Conservation (phyloP, 139 green algal species). For the Axilococcus clingmanii region DNA sequence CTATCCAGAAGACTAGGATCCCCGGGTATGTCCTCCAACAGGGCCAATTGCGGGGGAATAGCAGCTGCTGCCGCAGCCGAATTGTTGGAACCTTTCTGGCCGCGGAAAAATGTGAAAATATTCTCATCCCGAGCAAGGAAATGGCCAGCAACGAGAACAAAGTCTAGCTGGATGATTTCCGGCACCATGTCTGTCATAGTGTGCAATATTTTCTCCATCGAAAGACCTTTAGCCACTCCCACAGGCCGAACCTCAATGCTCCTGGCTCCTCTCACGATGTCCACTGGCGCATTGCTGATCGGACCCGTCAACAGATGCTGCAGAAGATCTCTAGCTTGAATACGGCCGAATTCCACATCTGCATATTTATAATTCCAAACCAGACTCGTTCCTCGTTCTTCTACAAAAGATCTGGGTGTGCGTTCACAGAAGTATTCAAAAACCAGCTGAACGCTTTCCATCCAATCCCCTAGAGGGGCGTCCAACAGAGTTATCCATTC, state of each 20-base stretch:
- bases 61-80: not conserved
- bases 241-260: constrained; percentile 89
- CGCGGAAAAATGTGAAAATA: constrained; percentile 88
- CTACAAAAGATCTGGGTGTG: constrained; percentile 86
- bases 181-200: constrained; percentile 23
- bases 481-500: constrained; percentile 70
- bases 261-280: constrained; percentile 83
- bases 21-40: constrained; percentile 1
- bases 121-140: constrained; percentile 91
- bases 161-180: constrained; percentile 15
- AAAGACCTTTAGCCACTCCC: constrained; percentile 88
- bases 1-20: constrained; percentile 4
- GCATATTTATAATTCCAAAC: constrained; percentile 98
- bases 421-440: constrained; percentile 97
- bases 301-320: constrained; percentile 97
- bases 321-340: constrained; percentile 53
- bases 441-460: constrained; percentile 89
- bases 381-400: constrained; percentile 83
- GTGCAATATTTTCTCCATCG: constrained; percentile 72
- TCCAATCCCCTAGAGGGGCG: constrained; percentile 77
- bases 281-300: constrained; percentile 93
- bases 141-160: constrained; percentile 81
- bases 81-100: too few species aligned
- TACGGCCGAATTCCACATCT: constrained; percentile 80
- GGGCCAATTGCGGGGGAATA: not conserved